Evolutionary conservation across 257 asterid species (phyloP).

Genomic region (Solanum arcanum): DNA sequence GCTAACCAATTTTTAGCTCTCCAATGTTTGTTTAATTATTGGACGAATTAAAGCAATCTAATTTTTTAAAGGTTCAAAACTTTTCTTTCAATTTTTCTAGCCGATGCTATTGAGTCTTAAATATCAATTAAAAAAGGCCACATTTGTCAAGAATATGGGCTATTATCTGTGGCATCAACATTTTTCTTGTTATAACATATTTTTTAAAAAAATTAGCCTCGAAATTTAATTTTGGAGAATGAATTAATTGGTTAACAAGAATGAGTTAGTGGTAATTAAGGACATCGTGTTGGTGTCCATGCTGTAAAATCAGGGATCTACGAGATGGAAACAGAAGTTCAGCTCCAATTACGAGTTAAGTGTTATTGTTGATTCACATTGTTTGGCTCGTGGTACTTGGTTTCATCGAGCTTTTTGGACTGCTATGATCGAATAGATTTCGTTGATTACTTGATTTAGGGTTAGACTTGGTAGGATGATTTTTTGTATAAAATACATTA

Average conservation of each 20-base stretch:
- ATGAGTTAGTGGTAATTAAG: no score
- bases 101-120: not conserved
- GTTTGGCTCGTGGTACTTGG: conserved; percentile 81
- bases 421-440: conserved; percentile 29
- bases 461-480: not conserved
- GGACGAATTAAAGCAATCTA: no score
- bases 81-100: no score
- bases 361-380: conserved; percentile 76
- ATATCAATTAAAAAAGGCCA: not conserved
- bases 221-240: not conserved
- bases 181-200: not conserved
- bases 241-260: no score
- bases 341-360: conserved; percentile 66
- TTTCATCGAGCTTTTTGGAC: conserved; percentile 62
- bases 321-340: conserved; percentile 66
- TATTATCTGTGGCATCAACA: not conserved
- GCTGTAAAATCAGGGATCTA: conserved; percentile 61
- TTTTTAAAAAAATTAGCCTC: not conserved
- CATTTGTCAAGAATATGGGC: not conserved
- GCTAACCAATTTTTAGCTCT: no score
- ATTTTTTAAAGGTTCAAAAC: no score
- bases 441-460: not conserved
- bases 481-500: not conserved
- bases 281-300: conserved; percentile 53
- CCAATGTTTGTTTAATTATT: no score